Base-by-base conservation (phyloP, 768 basidiomycete species). In the Lepiota venenata region DNA sequence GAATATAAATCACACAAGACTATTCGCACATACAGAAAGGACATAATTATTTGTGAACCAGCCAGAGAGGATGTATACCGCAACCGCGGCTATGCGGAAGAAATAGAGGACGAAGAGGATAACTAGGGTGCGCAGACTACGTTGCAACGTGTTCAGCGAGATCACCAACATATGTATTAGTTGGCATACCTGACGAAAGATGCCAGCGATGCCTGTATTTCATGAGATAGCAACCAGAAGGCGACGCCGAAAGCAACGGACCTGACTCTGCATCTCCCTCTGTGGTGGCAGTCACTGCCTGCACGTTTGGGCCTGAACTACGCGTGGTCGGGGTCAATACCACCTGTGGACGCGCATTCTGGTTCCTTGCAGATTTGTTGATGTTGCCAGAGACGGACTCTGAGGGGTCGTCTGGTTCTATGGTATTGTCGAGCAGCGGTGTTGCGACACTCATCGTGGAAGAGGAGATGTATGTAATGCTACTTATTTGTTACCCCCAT, bases 51-150 rank as follows among this genome's bases (percentile, higher is more conserved):
- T 73, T 37, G 92, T 92, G 66, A 92, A 87, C 74, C 87, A 87
- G 2, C 94, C 96, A 59, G 88, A 93, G n/a, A 98, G 78, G 43
- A 98, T 80, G 69, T 99, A 99, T 2, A 94, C 90, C 6, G 85
- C 74, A 52, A 99, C 83, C n/a, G 97, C 96, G 5, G 86, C 78
- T 57, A 84, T 80, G 43, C 94, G 81, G 76, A 99, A 97, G 66
- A 93, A 70, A 69, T 87, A 98, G 40, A 98, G 78, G 68, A 86
- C 91, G 64, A 94, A 82, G n/a, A 99, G 78, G 12, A 86, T 85
- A 41, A 88, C 62, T n/a, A 2, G 94, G 89, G 63, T 91, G 91
- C 9, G 88, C 81, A 51, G 90, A 91, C 87, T 91, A 62, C 39
- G n/a, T 56, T 49, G 61, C 21, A 27, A 60, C 41, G 55, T 35